These are phyloP conservation scores for Aspergillus panamensis DNA, from an alignment of 495 filamentous ascomycete genomes.

Conservation along the genomic window DNA sequence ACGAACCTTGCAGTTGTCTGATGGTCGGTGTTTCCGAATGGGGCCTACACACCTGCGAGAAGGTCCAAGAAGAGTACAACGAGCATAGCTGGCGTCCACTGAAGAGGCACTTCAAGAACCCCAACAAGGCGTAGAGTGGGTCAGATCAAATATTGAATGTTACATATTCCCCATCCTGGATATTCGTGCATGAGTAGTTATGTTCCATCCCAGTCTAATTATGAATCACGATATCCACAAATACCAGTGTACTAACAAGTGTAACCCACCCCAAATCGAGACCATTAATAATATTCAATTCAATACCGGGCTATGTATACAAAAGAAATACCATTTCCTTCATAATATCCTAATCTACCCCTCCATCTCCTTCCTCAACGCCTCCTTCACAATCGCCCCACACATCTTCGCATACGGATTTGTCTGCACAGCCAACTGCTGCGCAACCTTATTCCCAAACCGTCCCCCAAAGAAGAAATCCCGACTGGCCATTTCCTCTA, in stretches of 20 bases:
- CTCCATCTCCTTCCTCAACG: conserved; percentile 69
- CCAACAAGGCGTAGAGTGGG: conserved; percentile 36
- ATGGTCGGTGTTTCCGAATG: conserved; percentile 94
- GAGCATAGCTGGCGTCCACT: conserved; percentile 80
- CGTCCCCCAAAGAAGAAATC: conserved; percentile 73
- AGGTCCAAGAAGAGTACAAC: conserved; percentile 81
- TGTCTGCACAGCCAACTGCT: conserved; percentile 69
- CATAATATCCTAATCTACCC: no score
- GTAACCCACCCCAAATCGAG: no score
- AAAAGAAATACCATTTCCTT: no score
- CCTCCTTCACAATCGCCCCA: conserved; percentile 81
- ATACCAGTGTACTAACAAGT: no score
- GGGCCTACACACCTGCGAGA: conserved; percentile 77
- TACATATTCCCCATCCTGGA: neutral
- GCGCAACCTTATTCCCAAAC: conserved; percentile 76
- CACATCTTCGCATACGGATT: conserved; percentile 90
- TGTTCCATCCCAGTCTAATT: neutral
- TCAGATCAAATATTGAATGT: neutral
- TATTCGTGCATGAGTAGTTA: neutral
- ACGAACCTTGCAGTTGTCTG: conserved; percentile 51
- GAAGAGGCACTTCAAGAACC: conserved; percentile 71
- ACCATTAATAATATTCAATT: no score
- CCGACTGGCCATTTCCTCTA: conserved; percentile 69
- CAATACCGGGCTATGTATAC: no score
- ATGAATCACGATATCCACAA: neutral